Evolutionary conservation across 441 rosid species (phyloP).

Genomic region (Erodium texanum): DNA sequence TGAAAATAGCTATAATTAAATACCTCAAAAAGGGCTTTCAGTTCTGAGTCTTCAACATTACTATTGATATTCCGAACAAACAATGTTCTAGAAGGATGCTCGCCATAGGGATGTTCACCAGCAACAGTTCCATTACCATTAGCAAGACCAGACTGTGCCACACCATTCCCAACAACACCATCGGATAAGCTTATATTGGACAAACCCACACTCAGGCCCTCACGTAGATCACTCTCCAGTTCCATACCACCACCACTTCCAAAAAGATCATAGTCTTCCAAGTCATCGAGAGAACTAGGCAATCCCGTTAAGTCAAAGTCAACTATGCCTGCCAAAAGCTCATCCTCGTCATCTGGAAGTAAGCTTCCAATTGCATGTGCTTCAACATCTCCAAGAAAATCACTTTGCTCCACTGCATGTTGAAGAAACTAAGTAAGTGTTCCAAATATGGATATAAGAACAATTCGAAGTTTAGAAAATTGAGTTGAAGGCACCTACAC

Average conservation of each 20-base stretch:
- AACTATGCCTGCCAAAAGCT: constrained; percentile 68
- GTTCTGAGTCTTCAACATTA: constrained; percentile 70
- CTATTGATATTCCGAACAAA: constrained; percentile 86
- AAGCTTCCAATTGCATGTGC: constrained; percentile 40
- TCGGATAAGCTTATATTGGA: constrained; percentile 57
- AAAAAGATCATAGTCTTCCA: constrained; percentile 73
- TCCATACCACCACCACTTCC: constrained; percentile 86
- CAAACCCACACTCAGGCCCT: constrained; percentile 41
- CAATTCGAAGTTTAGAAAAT: neutral
- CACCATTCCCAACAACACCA: constrained; percentile 38
- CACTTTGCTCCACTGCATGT: constrained; percentile 49
- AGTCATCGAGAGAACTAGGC: constrained; percentile 58
- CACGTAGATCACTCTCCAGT: constrained; percentile 47
- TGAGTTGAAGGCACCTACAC: constrained; percentile 27
- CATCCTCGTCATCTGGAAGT: constrained; percentile 72
- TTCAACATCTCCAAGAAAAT: constrained; percentile 45
- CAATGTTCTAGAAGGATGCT: constrained; percentile 82
- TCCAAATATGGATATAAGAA: neutral
- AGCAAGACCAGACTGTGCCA: constrained; percentile 42
- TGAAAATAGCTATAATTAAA: neutral
- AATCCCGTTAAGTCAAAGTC: constrained; percentile 59
- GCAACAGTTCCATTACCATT: constrained; percentile 41
- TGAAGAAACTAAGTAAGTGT: constrained; percentile 6
- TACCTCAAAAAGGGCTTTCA: constrained; percentile 71
- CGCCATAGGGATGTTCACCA: constrained; percentile 82